Conservation (phyloP, 2,329 filamentous ascomycete species). For the Emergomyces pasteurianus region DNA sequence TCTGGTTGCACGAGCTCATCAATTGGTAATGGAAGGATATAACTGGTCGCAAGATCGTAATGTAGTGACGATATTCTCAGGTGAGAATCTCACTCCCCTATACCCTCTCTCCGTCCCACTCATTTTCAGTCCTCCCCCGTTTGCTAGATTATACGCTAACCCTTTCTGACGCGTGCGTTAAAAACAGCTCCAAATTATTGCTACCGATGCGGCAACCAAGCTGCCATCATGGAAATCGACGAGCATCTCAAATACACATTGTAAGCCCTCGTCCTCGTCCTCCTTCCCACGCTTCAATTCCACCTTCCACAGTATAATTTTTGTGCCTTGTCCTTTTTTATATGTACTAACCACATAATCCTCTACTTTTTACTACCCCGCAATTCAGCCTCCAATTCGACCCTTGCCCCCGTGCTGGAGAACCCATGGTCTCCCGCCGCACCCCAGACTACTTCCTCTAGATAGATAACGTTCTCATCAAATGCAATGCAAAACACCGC, state of each 20-base stretch:
- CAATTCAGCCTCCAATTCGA: constrained; percentile 88
- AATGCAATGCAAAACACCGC: not conserved
- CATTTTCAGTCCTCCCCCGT: not conserved
- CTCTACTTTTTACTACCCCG: constrained; percentile 3
- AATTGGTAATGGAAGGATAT: constrained; percentile 98
- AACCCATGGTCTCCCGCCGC: constrained; percentile 95
- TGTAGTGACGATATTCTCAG: constrained; percentile 97
- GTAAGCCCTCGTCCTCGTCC: constrained; percentile 46
- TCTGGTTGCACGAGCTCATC: constrained; percentile 88
- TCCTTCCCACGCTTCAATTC: not conserved
- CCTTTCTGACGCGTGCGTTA: not conserved
- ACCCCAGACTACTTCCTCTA: constrained; percentile 99
- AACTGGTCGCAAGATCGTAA: constrained; percentile 99
- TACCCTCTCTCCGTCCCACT: not conserved
- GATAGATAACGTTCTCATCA: constrained; percentile 7
- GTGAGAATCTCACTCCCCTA: constrained; percentile 37
- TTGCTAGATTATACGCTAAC: not conserved
- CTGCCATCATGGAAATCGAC: constrained; percentile 99
- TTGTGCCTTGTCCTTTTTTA: not conserved
- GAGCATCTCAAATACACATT: constrained; percentile 99
- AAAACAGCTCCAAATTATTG: constrained; percentile 76
- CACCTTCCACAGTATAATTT: not conserved
- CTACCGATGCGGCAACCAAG: constrained; percentile 97
- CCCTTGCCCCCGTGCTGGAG: constrained; percentile 89
- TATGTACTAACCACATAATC: not conserved